These are phyloP conservation scores for Aspergillus funiculosus DNA, from an alignment of 495 filamentous ascomycete species.

Conservation along the genomic window DNA sequence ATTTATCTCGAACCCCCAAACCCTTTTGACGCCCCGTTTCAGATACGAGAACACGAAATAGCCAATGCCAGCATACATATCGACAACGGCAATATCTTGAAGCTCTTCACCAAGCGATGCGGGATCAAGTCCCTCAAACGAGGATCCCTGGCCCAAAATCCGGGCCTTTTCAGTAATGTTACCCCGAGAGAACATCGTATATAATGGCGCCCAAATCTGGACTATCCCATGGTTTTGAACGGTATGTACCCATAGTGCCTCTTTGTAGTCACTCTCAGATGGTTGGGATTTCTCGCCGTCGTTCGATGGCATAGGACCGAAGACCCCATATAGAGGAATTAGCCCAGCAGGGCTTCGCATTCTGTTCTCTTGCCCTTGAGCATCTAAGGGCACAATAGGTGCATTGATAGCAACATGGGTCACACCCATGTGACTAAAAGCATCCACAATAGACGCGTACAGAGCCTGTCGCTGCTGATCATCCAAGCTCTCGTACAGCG, in stretches of 20 bases:
- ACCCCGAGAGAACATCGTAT: slow-evolving; percentile 88
- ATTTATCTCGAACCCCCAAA: slow-evolving; percentile 87
- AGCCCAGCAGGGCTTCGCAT: slow-evolving; percentile 61
- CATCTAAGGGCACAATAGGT: slow-evolving; percentile 47
- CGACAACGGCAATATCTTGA: slow-evolving; percentile 53
- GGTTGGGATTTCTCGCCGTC: slow-evolving; percentile 24
- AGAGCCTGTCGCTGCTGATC: slow-evolving; percentile 40
- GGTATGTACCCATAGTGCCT: slow-evolving; percentile 67
- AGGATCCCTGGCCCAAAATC: slow-evolving; percentile 42
- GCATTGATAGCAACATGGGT: slow-evolving; percentile 72
- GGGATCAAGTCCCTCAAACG: slow-evolving; percentile 30
- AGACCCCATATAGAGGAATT: slow-evolving; percentile 59
- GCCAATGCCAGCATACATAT: slow-evolving; percentile 87
- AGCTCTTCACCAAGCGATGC: slow-evolving; percentile 21
- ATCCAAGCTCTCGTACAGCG: slow-evolving; percentile 31
- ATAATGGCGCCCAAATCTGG: slow-evolving; percentile 82
- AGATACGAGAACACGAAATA: slow-evolving; percentile 85
- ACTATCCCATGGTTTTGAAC: slow-evolving; percentile 69
- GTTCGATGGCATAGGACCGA: slow-evolving; percentile 37
- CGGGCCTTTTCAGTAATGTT: slow-evolving; percentile 86
- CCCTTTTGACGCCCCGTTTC: slow-evolving; percentile 57
- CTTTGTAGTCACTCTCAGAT: slow-evolving; percentile 44
- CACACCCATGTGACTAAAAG: slow-evolving; percentile 37
- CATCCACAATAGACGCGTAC: slow-evolving; percentile 39
- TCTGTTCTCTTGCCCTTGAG: slow-evolving; percentile 48